Evolutionary conservation across 768 basidiomycete species (phyloP).

Genomic region (Panaeolus papilionaceus): DNA sequence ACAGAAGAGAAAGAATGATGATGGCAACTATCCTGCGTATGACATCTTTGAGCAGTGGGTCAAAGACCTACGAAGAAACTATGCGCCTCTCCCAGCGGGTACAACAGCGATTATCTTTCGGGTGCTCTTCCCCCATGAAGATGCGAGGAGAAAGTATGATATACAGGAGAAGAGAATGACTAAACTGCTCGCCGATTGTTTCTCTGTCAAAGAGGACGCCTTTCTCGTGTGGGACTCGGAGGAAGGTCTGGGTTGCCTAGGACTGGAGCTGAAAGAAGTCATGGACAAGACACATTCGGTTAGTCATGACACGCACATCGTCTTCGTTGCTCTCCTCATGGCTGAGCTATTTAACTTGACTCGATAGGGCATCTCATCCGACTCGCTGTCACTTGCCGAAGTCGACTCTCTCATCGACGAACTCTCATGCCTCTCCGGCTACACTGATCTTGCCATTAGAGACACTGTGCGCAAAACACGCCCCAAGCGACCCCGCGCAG

Average conservation of each 20-base stretch:
- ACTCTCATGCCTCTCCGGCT: constrained; percentile 71
- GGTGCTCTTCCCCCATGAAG: constrained; percentile 87
- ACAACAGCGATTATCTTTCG: constrained; percentile 70
- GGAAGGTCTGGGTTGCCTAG: constrained; percentile 69
- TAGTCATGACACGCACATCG: constrained; percentile 21
- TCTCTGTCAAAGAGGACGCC: constrained; percentile 41
- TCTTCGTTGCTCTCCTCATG: background rate
- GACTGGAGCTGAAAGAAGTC: constrained; percentile 61
- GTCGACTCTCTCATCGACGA: constrained; percentile 76
- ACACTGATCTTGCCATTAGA: constrained; percentile 57
- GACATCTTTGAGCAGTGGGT: constrained; percentile 53
- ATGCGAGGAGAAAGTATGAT: constrained; percentile 70
- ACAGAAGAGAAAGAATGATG: constrained; percentile 24
- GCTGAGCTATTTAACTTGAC: background rate
- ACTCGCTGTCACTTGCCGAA: constrained; percentile 45
- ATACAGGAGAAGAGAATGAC: constrained; percentile 72
- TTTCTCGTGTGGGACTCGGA: constrained; percentile 47
- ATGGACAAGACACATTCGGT: constrained; percentile 48
- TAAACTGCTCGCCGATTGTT: constrained; percentile 53
- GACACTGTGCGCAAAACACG: constrained; percentile 30
- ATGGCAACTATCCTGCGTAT: constrained; percentile 42
- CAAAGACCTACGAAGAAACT: constrained; percentile 43
- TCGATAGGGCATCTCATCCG: constrained; percentile 39
- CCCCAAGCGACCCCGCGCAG: constrained; percentile 36
- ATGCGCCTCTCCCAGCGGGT: constrained; percentile 54